Percentiles rank a stretch among this genome's conserved stretches.
Evolutionary conservation across 2,329 filamentous ascomycete species (phyloP).

Genomic region (Colletotrichum sublineola): DNA sequence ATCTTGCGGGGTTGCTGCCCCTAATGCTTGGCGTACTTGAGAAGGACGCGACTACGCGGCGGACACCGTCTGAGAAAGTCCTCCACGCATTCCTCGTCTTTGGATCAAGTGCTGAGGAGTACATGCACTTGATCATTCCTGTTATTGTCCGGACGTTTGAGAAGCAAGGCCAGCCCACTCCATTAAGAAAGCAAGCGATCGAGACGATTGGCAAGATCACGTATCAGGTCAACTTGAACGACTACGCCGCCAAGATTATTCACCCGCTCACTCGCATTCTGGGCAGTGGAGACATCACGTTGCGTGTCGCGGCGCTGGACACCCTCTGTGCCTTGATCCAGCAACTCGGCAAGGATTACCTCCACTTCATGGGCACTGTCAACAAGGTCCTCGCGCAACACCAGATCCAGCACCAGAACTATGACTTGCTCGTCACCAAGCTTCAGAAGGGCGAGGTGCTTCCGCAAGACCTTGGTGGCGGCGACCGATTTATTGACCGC

Average conservation of each 20-base stretch:
- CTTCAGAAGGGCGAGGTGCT: conserved; percentile 93
- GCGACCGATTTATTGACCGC: conserved; percentile 82
- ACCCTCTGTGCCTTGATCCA: conserved; percentile 96
- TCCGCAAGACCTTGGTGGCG: conserved; percentile 93
- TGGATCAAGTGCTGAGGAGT: conserved; percentile 94
- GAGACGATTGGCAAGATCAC: conserved; percentile 96
- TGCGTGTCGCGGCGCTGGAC: conserved; percentile 88
- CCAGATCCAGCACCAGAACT: conserved; percentile 90
- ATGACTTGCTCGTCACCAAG: conserved; percentile 91
- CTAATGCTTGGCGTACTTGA: conserved; percentile 96
- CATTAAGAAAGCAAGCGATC: conserved; percentile 88
- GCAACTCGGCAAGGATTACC: conserved; percentile 93
- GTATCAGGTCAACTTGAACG: conserved; percentile 95
- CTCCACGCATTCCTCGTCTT: conserved; percentile 97
- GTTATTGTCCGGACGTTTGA: conserved; percentile 96
- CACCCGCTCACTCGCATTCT: conserved; percentile 91
- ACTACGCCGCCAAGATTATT: conserved; percentile 96
- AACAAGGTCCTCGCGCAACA: conserved; percentile 86
- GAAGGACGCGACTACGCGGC: conserved; percentile 80
- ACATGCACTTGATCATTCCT: conserved; percentile 98
- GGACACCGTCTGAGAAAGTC: conserved; percentile 89
- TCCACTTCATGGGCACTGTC: conserved; percentile 93
- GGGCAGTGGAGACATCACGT: conserved; percentile 75
- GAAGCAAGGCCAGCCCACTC: conserved; percentile 82
- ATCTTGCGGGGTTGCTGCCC: conserved; percentile 88